Base-by-base conservation (phyloP, 2,329 filamentous ascomycete species). In the Bipolaris gigantea region DNA sequence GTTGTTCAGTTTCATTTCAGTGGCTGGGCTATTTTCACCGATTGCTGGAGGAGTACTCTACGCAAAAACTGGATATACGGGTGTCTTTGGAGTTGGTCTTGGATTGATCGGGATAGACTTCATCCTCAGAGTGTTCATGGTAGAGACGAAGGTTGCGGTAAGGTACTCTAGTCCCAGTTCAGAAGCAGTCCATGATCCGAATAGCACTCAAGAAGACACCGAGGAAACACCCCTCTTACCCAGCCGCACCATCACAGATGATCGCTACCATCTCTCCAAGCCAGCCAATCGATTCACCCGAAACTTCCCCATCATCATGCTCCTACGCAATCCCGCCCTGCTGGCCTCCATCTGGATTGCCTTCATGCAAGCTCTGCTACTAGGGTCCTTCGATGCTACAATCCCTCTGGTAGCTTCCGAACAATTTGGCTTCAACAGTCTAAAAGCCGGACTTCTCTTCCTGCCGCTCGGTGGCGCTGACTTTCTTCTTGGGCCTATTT, bases 21-120 rank as follows among this genome's bases (percentile, higher is more conserved):
- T 84, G 0, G 85, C 84, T 0, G 79, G 80, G 38, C 71, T 88
- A 5, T 72, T 81, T 15, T 79, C 83, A 0, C 85, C 85, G 0
- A 75, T 85, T 0, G 69, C 86, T 0, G 85, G 85, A 3, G 86
- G 86, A 0, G 63, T 85, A 0, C 68, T 88, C 1, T 88, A 87
- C 64, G 76, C 81, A 25, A 81, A 81, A 61, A 78, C 80, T 0
- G 85, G 85, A 2, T 83, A 83, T 62, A 65, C 71, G 11, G 84
- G 83, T 0, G 84, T 88, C 0, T 87, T 87, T 65, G 80, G 78
- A 0, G 71, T 87, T 21, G 81, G 79, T 0, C 77, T 84, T 43
- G 80, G 75, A 0, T 68, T 88, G 8, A 66, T 88, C 1, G 77
- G 64, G 0, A 55, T 87, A 15, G 85, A 88, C 66, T 82, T 88